Base-by-base conservation (phyloP, 177 flowering plant genomes). In the Vitis hybrid region DNA sequence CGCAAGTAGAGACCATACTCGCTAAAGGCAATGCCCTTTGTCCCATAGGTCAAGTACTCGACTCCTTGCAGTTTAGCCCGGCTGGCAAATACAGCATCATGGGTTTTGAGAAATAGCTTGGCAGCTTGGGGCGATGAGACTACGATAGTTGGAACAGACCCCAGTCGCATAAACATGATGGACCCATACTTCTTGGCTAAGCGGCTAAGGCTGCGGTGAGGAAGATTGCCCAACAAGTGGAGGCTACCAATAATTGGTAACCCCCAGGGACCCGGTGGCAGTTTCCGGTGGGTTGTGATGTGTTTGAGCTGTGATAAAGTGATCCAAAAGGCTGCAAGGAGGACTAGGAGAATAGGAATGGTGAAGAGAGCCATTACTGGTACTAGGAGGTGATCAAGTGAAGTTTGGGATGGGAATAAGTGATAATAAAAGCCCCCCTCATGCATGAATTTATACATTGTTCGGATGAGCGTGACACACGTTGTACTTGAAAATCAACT, bases 91-190 rank as follows among this genome's bases (percentile, higher is more conserved):
- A 65, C 51, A 1, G n/a, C 50, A 40, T 81, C 84, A 32, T 78
- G 66, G 13, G 75, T 75, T 52, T 74, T 81, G 55, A 78, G 71
- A 56, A 81, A 70, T 1, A 62, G 66, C 69, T 73, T 65, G 51
- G 81, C 79, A 5, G 72, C 70, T 1, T 81, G 49, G 9, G 83
- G 79, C 1, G 81, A 75, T 3, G 81, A 75, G 52, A 68, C 81
- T 0, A 81, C 70, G 18, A 78, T 57, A 45, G 69, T 49, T 21
- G 72, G 72, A 17, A 76, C 67, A 2, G 18, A 51, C 11, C 82
- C 84, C 0, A 81, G 62, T 3, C 30, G 50, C 30, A 79, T 59
- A 60, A 21, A 64, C 78, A 81, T 76, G 49, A 76, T 76, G 4
- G 84, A 74, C 3, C 82, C 84, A 26, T 74, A 66, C 45, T 69